Percentiles rank a stretch among this genome's conserved stretches.
phyloP scores from a whole-genome alignment of 1,284 basidiomycete species.

The Cutaneotrichosporon mucoides region DNA sequence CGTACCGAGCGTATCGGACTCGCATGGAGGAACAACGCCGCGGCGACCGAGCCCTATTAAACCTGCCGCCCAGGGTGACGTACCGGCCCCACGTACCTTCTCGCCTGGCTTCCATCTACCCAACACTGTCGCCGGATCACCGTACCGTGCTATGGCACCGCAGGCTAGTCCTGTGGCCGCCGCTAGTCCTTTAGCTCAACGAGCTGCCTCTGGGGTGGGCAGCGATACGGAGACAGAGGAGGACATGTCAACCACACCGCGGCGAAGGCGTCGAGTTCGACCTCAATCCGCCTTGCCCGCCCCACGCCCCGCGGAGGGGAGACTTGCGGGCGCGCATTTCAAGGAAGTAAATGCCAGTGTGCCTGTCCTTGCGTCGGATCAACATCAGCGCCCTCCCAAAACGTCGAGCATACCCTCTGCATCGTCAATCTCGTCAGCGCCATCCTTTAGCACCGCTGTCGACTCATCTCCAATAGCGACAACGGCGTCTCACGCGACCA shows the following conservation, averaged over 20 bases:
- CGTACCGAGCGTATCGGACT: neutral
- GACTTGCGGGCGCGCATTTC: neutral
- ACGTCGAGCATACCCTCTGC: neutral
- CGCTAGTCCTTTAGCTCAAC: too few species aligned
- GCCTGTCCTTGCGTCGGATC: neutral
- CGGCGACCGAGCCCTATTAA: neutral
- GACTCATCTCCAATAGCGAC: neutral
- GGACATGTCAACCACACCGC: neutral
- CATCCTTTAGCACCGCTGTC: neutral
- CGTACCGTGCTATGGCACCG: conserved; percentile 22
- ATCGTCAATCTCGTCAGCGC: neutral
- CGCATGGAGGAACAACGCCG: neutral
- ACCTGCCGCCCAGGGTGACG: neutral
- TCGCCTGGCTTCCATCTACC: conserved; percentile 43
- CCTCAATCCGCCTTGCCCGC: conserved; percentile 32
- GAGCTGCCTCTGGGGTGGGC: neutral
- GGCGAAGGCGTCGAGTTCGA: conserved; percentile 9
- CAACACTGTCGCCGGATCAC: conserved; percentile 36
- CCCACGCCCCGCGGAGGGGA: conserved; percentile 2
- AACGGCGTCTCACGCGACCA: neutral
- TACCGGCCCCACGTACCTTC: conserved; percentile 22
- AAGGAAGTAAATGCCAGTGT: conserved; percentile 7
- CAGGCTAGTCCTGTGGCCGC: neutral
- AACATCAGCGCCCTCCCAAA: neutral
- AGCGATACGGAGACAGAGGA: conserved; percentile 30